Evolutionary conservation across 2,329 filamentous ascomycete genomes (phyloP).

Genomic region (Chaetomiaceae sp.): DNA sequence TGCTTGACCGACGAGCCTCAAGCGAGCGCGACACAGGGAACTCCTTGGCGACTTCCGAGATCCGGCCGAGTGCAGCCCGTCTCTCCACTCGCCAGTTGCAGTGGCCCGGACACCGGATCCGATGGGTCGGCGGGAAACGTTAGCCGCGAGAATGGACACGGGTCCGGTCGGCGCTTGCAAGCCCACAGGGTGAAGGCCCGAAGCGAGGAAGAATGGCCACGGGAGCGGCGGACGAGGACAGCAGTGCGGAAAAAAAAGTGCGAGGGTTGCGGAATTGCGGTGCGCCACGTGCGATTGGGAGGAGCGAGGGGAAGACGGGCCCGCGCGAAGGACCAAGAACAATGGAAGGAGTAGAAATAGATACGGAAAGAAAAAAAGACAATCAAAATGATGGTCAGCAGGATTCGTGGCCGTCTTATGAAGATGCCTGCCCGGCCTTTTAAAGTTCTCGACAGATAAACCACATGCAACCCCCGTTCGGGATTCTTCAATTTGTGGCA

Average conservation of each 20-base stretch:
- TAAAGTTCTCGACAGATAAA: slow-evolving; percentile 9
- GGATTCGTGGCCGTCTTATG: too few species aligned
- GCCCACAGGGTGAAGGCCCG: not conserved
- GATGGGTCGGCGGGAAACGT: slow-evolving; percentile 19
- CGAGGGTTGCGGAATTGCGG: not conserved
- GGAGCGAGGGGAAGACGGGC: too few species aligned
- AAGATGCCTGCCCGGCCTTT: too few species aligned
- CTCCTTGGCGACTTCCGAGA: not conserved
- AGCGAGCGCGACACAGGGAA: not conserved
- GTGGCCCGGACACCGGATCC: slow-evolving; percentile 9
- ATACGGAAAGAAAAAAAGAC: not conserved
- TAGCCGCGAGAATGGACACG: slow-evolving; percentile 15
- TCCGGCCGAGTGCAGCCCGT: slow-evolving; percentile 7
- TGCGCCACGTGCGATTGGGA: not conserved
- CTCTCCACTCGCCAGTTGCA: not conserved
- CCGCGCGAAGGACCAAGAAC: too few species aligned
- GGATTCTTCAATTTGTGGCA: not conserved
- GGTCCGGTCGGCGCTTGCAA: slow-evolving; percentile 7
- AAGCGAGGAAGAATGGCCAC: not conserved
- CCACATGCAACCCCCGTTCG: not conserved
- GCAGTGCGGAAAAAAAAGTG: not conserved
- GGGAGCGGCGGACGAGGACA: not conserved
- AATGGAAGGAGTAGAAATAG: too few species aligned
- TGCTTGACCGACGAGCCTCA: not conserved
- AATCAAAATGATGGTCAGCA: too few species aligned